Conservation (phyloP, 1,139 yeast genomes). For the Kodamaea alishanica region DNA sequence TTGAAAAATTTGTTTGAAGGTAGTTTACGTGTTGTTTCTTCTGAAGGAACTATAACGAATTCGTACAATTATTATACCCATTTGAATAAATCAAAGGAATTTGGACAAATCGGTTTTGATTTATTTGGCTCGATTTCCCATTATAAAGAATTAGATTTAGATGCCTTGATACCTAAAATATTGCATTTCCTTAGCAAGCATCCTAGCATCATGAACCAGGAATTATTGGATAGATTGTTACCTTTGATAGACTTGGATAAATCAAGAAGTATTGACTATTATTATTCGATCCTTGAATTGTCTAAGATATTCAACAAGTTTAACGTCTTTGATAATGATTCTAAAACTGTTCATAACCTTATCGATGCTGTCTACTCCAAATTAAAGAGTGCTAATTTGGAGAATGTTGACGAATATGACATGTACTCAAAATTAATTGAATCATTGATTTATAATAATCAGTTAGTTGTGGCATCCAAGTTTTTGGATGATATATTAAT, state of each 20-base stretch:
- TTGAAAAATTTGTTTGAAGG: slow-evolving; percentile 50
- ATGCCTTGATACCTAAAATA: slow-evolving; percentile 25
- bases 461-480: slow-evolving; percentile 48
- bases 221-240: slow-evolving; percentile 20
- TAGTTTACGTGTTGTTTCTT: slow-evolving; percentile 31
- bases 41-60: slow-evolving; percentile 4
- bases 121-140: slow-evolving; percentile 46
- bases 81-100: slow-evolving; percentile 42
- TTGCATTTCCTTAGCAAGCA: slow-evolving; percentile 23
- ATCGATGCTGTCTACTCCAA: slow-evolving; percentile 26
- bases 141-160: slow-evolving; percentile 26
- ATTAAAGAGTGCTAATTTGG: slow-evolving; percentile 16
- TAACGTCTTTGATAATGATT: slow-evolving; percentile 15
- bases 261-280: slow-evolving; percentile 3
- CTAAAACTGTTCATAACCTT: slow-evolving; percentile 23
- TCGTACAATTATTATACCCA: slow-evolving; percentile 4
- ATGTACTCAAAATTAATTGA: slow-evolving; percentile 51
- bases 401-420: slow-evolving; percentile 32
- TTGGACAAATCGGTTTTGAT: slow-evolving; percentile 60
- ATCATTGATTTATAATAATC: slow-evolving; percentile 48
- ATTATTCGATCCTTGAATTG: slow-evolving; percentile 20
- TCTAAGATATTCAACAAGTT: slow-evolving; percentile 21
- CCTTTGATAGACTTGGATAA: slow-evolving; percentile 6
- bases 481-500: slow-evolving; percentile 47
- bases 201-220: slow-evolving; percentile 27